Percentiles rank a stretch among this genome's conserved stretches.
Conservation (phyloP, 768 basidiomycete species). For the Trametes cingulata region DNA sequence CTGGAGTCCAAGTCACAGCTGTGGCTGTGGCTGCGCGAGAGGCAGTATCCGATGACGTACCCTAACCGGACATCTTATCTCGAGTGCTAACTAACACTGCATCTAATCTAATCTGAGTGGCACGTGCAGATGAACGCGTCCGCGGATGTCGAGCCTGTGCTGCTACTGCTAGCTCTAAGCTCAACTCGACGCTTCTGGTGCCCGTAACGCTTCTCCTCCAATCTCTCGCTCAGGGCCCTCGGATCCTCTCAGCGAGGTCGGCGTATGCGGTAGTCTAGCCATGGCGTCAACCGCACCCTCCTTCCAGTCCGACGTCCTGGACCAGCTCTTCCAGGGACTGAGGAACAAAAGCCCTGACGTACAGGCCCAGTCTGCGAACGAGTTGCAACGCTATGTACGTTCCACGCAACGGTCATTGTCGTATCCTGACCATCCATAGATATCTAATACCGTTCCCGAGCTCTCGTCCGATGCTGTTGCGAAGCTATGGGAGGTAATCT, state of each 20-base stretch:
- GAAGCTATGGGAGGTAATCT: slow-evolving; percentile 84
- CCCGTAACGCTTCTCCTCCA: too few species aligned
- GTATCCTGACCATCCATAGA: slow-evolving; percentile 43
- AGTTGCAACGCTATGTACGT: slow-evolving; percentile 75
- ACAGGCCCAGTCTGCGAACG: slow-evolving; percentile 66
- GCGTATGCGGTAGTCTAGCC: neutral
- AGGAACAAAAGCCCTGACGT: slow-evolving; percentile 64
- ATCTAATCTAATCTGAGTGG: neutral
- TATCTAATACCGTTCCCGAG: slow-evolving; percentile 71
- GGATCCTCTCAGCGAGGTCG: neutral
- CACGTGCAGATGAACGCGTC: slow-evolving; percentile 13
- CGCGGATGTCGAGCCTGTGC: neutral
- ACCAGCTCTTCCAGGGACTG: slow-evolving; percentile 66
- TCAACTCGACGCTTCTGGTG: neutral
- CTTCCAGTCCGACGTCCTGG: slow-evolving; percentile 61
- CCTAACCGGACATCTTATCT: too few species aligned
- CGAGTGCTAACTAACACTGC: too few species aligned
- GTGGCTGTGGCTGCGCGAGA: too few species aligned
- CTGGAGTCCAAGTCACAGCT: too few species aligned
- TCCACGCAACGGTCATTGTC: neutral
- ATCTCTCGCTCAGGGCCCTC: neutral
- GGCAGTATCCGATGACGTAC: neutral
- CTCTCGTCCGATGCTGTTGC: slow-evolving; percentile 80
- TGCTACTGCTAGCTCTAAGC: neutral
- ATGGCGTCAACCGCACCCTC: slow-evolving; percentile 66